Evolutionary conservation across 495 filamentous ascomycete species (phyloP), one percentile per base, ranked within the genome.

Genomic region (Aspergillus carlsbadensis): DNA sequence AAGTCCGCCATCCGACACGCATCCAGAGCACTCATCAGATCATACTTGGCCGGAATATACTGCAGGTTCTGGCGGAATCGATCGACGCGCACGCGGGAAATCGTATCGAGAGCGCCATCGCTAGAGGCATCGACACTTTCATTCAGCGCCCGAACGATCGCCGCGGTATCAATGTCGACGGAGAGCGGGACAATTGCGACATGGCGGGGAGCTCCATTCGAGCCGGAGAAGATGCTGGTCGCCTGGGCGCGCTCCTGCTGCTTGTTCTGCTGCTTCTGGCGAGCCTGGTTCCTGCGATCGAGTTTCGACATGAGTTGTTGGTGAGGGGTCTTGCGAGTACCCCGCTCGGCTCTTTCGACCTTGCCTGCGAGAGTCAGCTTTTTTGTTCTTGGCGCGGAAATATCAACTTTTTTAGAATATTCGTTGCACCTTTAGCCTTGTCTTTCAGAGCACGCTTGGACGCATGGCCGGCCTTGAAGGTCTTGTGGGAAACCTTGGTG

Each of bases 301-400:
- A 98, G 77, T 74, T 96, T 98, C 34, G 92, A 96, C 90, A 96
- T 95, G 68, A 96, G 81, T 74, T 96, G 90, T 68, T 98, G 95
- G 70, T 97, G 91, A 56, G 88, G 88, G 39, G 92, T 96, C 72
- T 90, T 95, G 56, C 93, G 86, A 57, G 76, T 77, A 35, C 85
- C 82, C 66, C 76, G 72, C 73, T 87, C 61, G 68, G 71, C 65
- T 54, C 58, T 56, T 67, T 87, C 83, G 39, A 88, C 72, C 69
- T 88, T 89, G 63, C 87, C 83, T 87, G 5, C 37, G 11, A 15
- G 7, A 56, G 48, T 66, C 33, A 64, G 48, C 41, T 5, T 2
- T 15, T 31, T 35, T 39, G 29, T 33, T 22, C 22, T 41, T 22
- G 14, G 20, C 11, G 15, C n/a, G 17, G 29, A 55, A 20, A 6